Evolutionary conservation across 1,284 basidiomycete genomes (phyloP).

Genomic region (Stereum hirsutum): DNA sequence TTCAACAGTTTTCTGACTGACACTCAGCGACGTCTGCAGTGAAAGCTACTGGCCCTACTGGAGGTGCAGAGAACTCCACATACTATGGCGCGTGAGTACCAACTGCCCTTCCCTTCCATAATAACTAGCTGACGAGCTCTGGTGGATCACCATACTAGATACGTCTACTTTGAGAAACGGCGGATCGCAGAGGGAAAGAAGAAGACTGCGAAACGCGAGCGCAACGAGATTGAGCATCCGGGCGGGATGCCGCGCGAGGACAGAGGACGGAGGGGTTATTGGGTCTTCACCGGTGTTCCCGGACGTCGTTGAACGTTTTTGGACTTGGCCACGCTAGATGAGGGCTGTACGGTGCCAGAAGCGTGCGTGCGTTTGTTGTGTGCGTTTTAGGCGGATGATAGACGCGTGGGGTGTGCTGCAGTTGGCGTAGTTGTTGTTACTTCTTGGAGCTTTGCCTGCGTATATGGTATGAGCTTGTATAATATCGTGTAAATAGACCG

Average conservation of each 20-base stretch:
- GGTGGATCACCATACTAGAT: constrained; percentile 18
- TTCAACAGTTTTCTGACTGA: background rate
- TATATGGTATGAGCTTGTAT: too few species aligned
- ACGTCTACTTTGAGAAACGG: constrained; percentile 40
- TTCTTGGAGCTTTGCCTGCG: too few species aligned
- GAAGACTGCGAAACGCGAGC: constrained; percentile 29
- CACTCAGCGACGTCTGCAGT: constrained; percentile 18
- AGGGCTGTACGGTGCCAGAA: too few species aligned
- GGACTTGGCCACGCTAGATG: too few species aligned
- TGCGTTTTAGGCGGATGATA: too few species aligned
- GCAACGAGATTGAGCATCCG: constrained; percentile 23
- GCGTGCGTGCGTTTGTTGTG: too few species aligned
- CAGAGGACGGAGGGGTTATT: background rate
- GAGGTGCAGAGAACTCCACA: constrained; percentile 32
- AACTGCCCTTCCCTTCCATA: too few species aligned
- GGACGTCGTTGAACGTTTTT: too few species aligned
- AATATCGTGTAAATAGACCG: too few species aligned
- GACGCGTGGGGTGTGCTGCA: too few species aligned
- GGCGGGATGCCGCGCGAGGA: constrained; percentile 2
- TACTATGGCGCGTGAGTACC: constrained; percentile 34
- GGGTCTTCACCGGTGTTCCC: background rate
- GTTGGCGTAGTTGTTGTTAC: too few species aligned
- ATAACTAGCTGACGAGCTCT: too few species aligned
- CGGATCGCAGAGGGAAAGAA: constrained; percentile 38
- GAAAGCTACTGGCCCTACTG: constrained; percentile 28